A percentile compares a stretch with the other conserved stretches of the same genome.
phyloP scores from a whole-genome alignment of 1,139 yeast genomes.

The Spencermartinsiella ligniputridi region DNA sequence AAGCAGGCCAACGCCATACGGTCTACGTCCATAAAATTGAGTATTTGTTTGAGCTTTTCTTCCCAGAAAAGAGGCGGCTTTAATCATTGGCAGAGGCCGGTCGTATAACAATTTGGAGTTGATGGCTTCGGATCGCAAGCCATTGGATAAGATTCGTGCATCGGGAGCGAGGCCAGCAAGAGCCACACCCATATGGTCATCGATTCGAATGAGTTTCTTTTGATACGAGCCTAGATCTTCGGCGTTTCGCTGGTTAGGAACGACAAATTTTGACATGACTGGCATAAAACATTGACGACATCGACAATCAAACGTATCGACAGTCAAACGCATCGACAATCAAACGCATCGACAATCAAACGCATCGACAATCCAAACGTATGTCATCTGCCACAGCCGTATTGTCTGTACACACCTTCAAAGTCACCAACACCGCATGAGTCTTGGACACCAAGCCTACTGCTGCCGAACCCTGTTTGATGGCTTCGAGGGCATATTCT shows the following conservation, averaged over 20 bases:
- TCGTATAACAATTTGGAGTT: slow-evolving; percentile 79
- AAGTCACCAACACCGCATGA: slow-evolving; percentile 87
- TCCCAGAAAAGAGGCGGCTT: slow-evolving; percentile 82
- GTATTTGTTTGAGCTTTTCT: slow-evolving; percentile 97
- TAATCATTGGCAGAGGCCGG: slow-evolving; percentile 79
- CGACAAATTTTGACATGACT: background rate
- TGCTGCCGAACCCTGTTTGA: slow-evolving; percentile 96
- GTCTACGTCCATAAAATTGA: slow-evolving; percentile 93
- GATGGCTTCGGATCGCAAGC: slow-evolving; percentile 87
- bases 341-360: background rate
- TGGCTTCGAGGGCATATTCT: slow-evolving; percentile 95
- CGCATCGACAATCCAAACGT: background rate
- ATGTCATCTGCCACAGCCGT: background rate
- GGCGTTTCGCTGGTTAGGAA: slow-evolving; percentile 65
- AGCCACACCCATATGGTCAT: slow-evolving; percentile 90
- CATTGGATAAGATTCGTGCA: slow-evolving; percentile 87
- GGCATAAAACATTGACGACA: background rate
- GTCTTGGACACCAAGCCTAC: slow-evolving; percentile 85
- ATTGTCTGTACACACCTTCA: slow-evolving; percentile 47
- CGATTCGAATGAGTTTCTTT: slow-evolving; percentile 85
- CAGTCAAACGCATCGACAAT: background rate
- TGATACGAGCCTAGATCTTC: slow-evolving; percentile 97
- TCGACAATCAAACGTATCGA: background rate
- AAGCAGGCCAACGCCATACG: slow-evolving; percentile 93
- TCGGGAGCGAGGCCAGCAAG: slow-evolving; percentile 98